A percentile compares a stretch with the other conserved stretches of the same genome.
These are phyloP conservation scores for Paramecium primaurelia DNA, from an alignment of 73 alveolate genomes.

Conservation along the genomic window DNA sequence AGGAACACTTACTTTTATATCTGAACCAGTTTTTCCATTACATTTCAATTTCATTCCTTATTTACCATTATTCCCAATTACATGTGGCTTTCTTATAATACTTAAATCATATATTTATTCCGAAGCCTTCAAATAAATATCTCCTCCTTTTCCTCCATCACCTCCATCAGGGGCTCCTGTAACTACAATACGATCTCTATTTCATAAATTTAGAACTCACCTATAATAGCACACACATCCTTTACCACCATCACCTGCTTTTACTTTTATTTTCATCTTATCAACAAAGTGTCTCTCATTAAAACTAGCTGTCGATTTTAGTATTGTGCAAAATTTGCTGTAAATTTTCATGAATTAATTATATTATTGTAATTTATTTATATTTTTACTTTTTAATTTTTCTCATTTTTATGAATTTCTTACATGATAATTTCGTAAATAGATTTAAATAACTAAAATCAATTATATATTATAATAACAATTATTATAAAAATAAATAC, in stretches of 20 bases:
- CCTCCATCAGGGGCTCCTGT: constrained; percentile 85
- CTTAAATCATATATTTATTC: constrained; percentile 58
- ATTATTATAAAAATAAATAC: too few relatives aligned
- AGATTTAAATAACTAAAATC: too few relatives aligned
- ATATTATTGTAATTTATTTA: neutral
- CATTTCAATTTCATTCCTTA: constrained; percentile 67
- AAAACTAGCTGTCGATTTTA: constrained; percentile 25
- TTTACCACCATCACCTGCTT: constrained; percentile 88
- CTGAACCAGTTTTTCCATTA: constrained; percentile 78
- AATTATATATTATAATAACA: too few relatives aligned
- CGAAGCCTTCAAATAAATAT: constrained; percentile 67
- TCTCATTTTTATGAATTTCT: too few relatives aligned
- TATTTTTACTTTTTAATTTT: too few relatives aligned
- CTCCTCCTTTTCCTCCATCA: constrained; percentile 89
- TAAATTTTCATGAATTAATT: neutral
- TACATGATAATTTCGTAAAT: too few relatives aligned
- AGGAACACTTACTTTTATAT: constrained; percentile 71
- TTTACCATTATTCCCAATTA: constrained; percentile 77
- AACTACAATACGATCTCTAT: constrained; percentile 60
- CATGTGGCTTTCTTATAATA: constrained; percentile 67
- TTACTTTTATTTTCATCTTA: constrained; percentile 62
- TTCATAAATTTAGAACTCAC: neutral
- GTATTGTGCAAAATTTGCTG: neutral
- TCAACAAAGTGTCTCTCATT: constrained; percentile 68
- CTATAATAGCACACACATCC: constrained; percentile 71